Evolutionary conservation across 768 basidiomycete species (phyloP).

Genomic region (Panaeolus cyanescens): DNA sequence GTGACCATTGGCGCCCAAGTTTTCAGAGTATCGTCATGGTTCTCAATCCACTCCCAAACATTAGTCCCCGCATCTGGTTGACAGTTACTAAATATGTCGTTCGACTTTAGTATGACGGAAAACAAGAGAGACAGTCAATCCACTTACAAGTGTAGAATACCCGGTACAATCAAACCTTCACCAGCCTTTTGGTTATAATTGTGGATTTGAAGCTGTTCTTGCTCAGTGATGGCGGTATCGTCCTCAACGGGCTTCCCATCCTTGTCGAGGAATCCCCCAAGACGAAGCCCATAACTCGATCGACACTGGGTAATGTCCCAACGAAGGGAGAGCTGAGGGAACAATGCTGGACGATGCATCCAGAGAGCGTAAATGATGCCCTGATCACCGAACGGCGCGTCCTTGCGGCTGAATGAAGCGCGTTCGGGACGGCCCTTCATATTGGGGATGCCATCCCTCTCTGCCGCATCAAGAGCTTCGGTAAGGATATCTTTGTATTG

Average conservation of each 20-base stretch:
- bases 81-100: neutral
- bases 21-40: neutral
- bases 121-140: neutral
- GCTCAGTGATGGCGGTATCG: neutral
- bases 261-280: neutral
- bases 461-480: neutral
- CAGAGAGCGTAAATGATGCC: neutral
- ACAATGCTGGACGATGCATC: neutral
- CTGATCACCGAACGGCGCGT: neutral
- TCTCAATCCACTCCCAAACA: neutral
- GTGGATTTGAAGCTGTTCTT: neutral
- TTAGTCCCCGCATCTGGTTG: neutral
- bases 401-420: neutral
- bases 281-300: neutral
- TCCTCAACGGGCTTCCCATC: neutral
- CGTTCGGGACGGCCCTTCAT: neutral
- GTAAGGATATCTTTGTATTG: neutral
- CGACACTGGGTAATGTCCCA: neutral
- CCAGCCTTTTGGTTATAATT: neutral
- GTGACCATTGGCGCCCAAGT: neutral
- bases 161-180: neutral
- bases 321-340: neutral
- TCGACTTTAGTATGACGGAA: neutral
- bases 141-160: neutral
- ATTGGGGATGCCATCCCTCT: neutral